These are phyloP conservation scores for Trypanosomatidae sp. DNA, from an alignment of 208 protist species.

Conservation along the genomic window DNA sequence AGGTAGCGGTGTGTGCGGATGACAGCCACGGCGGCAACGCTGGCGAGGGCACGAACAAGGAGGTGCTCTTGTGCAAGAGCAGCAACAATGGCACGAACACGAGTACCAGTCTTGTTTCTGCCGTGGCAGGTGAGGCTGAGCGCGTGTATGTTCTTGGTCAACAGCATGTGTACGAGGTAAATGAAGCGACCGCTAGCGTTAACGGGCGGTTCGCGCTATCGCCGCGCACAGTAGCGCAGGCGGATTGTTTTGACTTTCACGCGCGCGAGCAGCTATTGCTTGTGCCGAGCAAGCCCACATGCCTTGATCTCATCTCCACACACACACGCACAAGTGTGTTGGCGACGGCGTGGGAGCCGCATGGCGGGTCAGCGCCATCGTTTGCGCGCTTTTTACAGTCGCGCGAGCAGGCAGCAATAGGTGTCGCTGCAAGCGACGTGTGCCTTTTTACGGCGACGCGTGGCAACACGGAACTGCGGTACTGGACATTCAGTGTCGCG, in stretches of 20 bases:
- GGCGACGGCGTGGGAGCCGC: conserved; percentile 71
- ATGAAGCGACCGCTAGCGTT: conserved; percentile 26
- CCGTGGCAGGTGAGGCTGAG: conserved; percentile 37
- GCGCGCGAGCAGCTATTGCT: conserved; percentile 36
- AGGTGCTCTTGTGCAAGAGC: background rate
- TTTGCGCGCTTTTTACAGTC: conserved; percentile 74
- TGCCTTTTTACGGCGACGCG: conserved; percentile 63
- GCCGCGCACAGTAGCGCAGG: conserved; percentile 41
- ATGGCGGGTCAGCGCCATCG: conserved; percentile 49
- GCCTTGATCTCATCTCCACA: conserved; percentile 62
- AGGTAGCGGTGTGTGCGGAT: conserved; percentile 13
- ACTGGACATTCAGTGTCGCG: conserved; percentile 60
- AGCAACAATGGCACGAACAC: background rate
- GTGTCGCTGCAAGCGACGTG: conserved; percentile 5
- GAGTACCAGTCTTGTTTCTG: conserved; percentile 21
- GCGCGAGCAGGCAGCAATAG: background rate
- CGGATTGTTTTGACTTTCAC: conserved; percentile 56
- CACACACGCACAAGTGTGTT: conserved; percentile 44
- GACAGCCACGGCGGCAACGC: background rate
- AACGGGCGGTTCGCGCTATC: conserved; percentile 22
- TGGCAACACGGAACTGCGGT: conserved; percentile 70
- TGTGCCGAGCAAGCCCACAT: conserved; percentile 49
- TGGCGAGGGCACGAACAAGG: background rate
- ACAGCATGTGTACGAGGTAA: conserved; percentile 46
- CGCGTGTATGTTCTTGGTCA: conserved; percentile 46